Evolutionary conservation across 2,329 filamentous ascomycete species (phyloP).

Genomic region (Arachnomyces sp.): DNA sequence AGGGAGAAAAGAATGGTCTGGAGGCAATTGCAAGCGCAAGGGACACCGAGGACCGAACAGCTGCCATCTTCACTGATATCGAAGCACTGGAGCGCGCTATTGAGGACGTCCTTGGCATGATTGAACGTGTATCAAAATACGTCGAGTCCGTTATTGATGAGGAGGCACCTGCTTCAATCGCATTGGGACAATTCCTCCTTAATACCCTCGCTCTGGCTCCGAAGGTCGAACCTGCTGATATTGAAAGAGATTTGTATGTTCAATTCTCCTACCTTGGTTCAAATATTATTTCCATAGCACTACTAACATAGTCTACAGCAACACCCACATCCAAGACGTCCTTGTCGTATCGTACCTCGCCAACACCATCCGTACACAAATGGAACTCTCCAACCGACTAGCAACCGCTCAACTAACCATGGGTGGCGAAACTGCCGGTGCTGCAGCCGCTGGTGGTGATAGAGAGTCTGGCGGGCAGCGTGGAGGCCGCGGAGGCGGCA

Average conservation of each 20-base stretch:
- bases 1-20: constrained; percentile 67
- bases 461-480: constrained; percentile 29
- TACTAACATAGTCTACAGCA: constrained; percentile 47
- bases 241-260: constrained; percentile 84
- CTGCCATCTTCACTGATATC: constrained; percentile 74
- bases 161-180: constrained; percentile 82
- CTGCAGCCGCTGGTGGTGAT: constrained; percentile 14
- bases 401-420: constrained; percentile 66
- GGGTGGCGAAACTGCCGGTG: constrained; percentile 40
- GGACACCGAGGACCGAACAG: constrained; percentile 65
- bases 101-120: constrained; percentile 78
- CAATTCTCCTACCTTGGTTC: not conserved
- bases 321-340: constrained; percentile 99
- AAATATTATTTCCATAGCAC: constrained; percentile 2
- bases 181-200: constrained; percentile 89
- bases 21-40: constrained; percentile 79
- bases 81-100: constrained; percentile 80
- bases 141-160: constrained; percentile 84
- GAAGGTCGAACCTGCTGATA: constrained; percentile 83
- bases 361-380: constrained; percentile 98
- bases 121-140: constrained; percentile 86
- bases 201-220: constrained; percentile 87
- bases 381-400: constrained; percentile 91
- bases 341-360: constrained; percentile 96
- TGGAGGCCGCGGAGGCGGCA: constrained; percentile 34